phyloP scores from a whole-genome alignment of 1,284 basidiomycete species.

The Anthracocystis walkeri region DNA sequence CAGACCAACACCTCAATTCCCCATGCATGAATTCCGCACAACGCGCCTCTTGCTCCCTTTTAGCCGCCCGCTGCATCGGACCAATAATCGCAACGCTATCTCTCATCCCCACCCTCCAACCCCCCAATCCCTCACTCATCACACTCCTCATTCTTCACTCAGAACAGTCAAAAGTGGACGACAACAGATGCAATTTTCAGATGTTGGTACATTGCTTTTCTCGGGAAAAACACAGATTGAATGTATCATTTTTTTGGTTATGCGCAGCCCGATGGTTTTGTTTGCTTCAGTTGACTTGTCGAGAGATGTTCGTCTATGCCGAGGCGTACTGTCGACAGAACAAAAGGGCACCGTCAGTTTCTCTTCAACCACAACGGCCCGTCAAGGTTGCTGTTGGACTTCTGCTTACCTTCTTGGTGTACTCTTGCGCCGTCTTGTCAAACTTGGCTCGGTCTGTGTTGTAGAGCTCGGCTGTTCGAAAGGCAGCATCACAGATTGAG shows the following conservation, averaged over 20 bases:
- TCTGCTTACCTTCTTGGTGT: slow-evolving; percentile 53
- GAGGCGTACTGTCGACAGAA: slow-evolving; percentile 25
- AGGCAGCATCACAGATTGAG: neutral
- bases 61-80: neutral
- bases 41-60: neutral
- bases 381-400: neutral
- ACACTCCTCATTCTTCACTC: neutral
- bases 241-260: neutral
- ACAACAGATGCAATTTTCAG: slow-evolving; percentile 5
- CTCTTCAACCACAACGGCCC: no score
- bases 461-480: slow-evolving; percentile 60
- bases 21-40: slow-evolving; percentile 6
- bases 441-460: slow-evolving; percentile 60
- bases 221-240: slow-evolving; percentile 6
- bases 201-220: slow-evolving; percentile 37
- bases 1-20: slow-evolving; percentile 10
- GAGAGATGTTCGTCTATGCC: slow-evolving; percentile 15
- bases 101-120: neutral
- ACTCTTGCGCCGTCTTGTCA: slow-evolving; percentile 59
- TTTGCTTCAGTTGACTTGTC: neutral
- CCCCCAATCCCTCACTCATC: neutral
- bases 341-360: no score
- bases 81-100: neutral
- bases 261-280: neutral
- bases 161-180: neutral